A percentile compares a stretch with the other conserved stretches of the same genome.
phyloP scores from a whole-genome alignment of 2,329 filamentous ascomycete genomes.

The Parascedosporium putredinis region DNA sequence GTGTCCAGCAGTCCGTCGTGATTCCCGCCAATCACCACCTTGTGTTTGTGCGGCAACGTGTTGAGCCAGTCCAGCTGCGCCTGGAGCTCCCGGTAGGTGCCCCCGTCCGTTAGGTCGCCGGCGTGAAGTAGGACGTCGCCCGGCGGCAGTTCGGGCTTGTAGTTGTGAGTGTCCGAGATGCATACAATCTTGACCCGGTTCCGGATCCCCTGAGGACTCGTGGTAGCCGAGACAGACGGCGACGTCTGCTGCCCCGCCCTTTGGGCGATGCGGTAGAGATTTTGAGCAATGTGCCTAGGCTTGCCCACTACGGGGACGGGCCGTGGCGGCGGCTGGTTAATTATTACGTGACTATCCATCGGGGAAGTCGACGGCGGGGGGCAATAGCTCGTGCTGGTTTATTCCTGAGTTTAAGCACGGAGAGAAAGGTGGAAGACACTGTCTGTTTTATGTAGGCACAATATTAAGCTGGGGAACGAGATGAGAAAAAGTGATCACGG shows the following conservation, averaged over 20 bases:
- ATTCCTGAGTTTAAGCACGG: no score
- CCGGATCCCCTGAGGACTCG: neutral
- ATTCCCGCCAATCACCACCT: slow-evolving; percentile 37
- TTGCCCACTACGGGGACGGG: neutral
- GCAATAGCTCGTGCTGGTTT: no score
- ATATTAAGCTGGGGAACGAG: no score
- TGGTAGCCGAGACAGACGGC: neutral
- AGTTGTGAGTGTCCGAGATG: slow-evolving; percentile 30
- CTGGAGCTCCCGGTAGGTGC: slow-evolving; percentile 65
- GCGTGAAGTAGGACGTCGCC: slow-evolving; percentile 37
- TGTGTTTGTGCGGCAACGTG: slow-evolving; percentile 37
- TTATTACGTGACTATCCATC: neutral
- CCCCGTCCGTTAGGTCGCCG: slow-evolving; percentile 40
- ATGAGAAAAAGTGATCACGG: no score
- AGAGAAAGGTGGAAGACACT: no score
- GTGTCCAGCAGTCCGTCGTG: slow-evolving; percentile 27
- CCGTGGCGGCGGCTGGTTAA: neutral
- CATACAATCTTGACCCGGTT: slow-evolving; percentile 7
- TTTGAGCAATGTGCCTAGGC: slow-evolving; percentile 1
- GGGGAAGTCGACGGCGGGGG: no score
- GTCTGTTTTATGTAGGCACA: no score
- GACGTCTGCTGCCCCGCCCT: neutral
- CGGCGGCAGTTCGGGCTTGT: slow-evolving; percentile 22
- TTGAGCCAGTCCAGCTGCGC: slow-evolving; percentile 56
- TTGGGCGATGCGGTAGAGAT: slow-evolving; percentile 1